Evolutionary conservation across 768 basidiomycete genomes (phyloP), one percentile per base, ranked within the genome.

Genomic region (Serendipita indica): DNA sequence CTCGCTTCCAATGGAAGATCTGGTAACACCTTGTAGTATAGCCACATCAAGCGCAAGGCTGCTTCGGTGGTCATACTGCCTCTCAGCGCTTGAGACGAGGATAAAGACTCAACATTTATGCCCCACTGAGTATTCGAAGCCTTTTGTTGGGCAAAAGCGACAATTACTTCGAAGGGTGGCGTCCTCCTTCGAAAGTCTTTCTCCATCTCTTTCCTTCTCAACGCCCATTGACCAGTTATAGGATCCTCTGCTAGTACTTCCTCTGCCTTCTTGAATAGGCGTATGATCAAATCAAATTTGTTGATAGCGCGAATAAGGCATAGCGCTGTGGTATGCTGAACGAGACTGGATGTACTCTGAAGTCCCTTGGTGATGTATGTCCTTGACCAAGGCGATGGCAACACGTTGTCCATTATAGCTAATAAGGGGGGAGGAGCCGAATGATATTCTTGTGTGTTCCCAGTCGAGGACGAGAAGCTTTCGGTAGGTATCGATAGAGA

Each of bases 111-210:
- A 14, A 57, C 13, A 64, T 65, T 3, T 64, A 66, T 34, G 67
- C 60, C 7, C 52, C 56, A 41, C 32, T 66, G 14, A 25, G 64
- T 58, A 10, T 66, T 63, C 20, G 58, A 63, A 43, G 57, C 43
- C 57, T 62, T 71, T 62, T 68, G 81, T 63, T 90, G 85, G 3
- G 84, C 83, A 65, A 92, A 86, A 0, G 82, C 87, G 7, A 96
- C 77, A 58, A 96, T 72, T 56, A 93, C 88, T 64, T 84, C 81
- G 60, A 93, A 84, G 54, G 93, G 92, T 0, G 94, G 93, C 1
- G 93, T 77, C 3, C 89, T 76, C 60, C 75, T 77, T 28, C 87
- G 76, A 32, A 80, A 76, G 69, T 92, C 89, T 63, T 77, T 74
- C 67, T 87, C 83, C n/a, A 91, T 65, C 62, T 93, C 89, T 33